A percentile compares a stretch with the other conserved stretches of the same genome.
Evolutionary conservation across 805 yeast genomes (phyloP).

Genomic region (Wickerhamiella sorbophila): DNA sequence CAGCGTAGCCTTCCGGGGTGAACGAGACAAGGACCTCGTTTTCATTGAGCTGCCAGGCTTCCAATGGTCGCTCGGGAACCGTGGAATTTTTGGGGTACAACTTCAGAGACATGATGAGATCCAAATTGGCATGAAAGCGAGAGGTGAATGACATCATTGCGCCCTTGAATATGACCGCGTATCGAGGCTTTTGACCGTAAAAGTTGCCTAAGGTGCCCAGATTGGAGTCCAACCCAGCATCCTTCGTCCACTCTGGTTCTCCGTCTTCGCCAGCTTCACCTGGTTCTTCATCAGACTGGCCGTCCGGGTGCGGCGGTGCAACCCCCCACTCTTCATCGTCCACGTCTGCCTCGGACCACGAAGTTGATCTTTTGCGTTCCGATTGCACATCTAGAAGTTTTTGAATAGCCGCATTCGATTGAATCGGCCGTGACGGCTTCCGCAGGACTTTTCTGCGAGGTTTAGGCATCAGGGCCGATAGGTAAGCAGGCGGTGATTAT

Average conservation of each 20-base stretch:
- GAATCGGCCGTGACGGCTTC: background rate
- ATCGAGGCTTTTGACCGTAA: background rate
- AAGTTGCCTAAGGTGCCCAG: background rate
- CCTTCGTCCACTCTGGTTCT: background rate
- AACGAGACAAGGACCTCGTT: background rate
- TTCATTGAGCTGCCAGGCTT: background rate
- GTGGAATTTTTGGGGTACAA: background rate
- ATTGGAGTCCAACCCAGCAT: background rate
- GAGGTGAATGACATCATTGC: background rate
- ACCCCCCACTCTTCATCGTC: background rate
- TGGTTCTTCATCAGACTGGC: background rate
- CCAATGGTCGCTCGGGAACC: background rate
- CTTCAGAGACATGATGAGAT: background rate
- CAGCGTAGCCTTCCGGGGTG: background rate
- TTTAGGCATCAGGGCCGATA: constrained; percentile 2
- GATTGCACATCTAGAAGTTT: constrained; percentile 1
- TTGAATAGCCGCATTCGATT: constrained; percentile 3
- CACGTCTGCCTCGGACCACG: background rate
- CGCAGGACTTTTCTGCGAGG: constrained; percentile 5
- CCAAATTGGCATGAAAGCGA: background rate
- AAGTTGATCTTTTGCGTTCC: background rate
- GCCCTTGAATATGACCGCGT: background rate
- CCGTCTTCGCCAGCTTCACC: background rate
- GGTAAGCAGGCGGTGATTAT: background rate
- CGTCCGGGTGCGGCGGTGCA: background rate